These are phyloP conservation scores for Anethum foeniculum DNA, from an alignment of 140 eudicot species.

Conservation along the genomic window DNA sequence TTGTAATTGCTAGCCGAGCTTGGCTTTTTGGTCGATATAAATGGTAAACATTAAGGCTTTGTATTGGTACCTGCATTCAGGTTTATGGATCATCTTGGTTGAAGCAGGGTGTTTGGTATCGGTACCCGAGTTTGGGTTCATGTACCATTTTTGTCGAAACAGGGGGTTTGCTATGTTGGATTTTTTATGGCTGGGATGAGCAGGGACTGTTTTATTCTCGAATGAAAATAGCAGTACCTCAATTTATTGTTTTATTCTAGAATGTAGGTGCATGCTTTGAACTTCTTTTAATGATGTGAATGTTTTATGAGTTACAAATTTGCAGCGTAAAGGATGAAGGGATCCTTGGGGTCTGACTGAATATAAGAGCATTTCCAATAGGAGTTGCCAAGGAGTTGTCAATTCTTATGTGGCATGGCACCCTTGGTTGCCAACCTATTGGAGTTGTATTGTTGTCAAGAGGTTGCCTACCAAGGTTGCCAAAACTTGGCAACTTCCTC, in stretches of 20 bases:
- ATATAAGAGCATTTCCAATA: too few species aligned
- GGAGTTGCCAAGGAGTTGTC: too few species aligned
- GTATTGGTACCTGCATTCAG: neutral
- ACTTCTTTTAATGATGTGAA: neutral
- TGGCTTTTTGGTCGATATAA: neutral
- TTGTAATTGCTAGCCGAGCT: neutral
- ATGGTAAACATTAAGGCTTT: neutral
- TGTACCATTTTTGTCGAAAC: neutral
- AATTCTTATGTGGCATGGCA: too few species aligned
- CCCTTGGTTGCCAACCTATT: too few species aligned
- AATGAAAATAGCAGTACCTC: neutral
- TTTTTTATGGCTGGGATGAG: neutral
- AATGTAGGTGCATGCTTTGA: neutral
- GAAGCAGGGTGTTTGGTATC: neutral
- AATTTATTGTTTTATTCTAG: neutral
- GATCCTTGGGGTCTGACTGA: neutral
- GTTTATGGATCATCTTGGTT: neutral
- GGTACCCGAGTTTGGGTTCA: neutral
- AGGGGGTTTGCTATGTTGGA: neutral
- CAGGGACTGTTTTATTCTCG: neutral
- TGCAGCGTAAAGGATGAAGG: neutral
- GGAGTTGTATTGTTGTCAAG: too few species aligned
- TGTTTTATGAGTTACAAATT: neutral
- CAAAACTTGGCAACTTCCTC: too few species aligned
- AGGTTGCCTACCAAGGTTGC: too few species aligned